Base-by-base conservation (phyloP, 2,329 filamentous ascomycete genomes). In the Phoma herbarum region DNA sequence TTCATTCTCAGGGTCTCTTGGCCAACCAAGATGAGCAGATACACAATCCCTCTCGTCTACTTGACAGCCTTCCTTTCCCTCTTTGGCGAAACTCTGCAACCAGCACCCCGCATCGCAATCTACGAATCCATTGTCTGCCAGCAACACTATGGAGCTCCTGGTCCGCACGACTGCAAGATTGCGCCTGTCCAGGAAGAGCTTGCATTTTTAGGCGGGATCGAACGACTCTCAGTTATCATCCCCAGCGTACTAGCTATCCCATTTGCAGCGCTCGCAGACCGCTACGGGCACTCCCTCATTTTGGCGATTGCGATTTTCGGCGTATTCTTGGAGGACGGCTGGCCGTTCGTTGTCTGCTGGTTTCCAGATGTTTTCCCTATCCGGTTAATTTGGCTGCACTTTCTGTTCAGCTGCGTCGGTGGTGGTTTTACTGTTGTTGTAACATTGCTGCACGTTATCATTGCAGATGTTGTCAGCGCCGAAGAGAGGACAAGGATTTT, bases 31-130 rank as follows among this genome's bases (percentile, higher is more conserved):
- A 59, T 59, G 56, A 28, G 39, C n/a, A 59, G 47, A 26, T 31
- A 54, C 26, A 61, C 58, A 10, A 52, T 66, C 10, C 53, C 61
- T 2, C 55, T 68, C 5, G 42, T 68, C 23, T 68, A 66, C 28
- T n/a, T 63, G 8, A 64, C 62, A 11, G 58, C 57, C 0, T 68
- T 68, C 28, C 57, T 68, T 6, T 66, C 66, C 39, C 61, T 68
- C 3, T 65, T 68, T 18, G 64, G 66, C 28, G 59, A 65, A 50
- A 61, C 54, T 5, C 20, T 68, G 23, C 66, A 68, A 49, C 66
- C 66, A 5, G 64, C 66, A 4, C 64, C 66, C 2, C 62, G 66
- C 45, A 61, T 64, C 35, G 52, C 59, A 14, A 66, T 66, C 28
- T 65, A 66, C 52, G 64, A 66, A 46, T 50, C 58, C 25, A 62